Conservation (phyloP, 2,329 filamentous ascomycete species). For the Catunica adiposa region DNA sequence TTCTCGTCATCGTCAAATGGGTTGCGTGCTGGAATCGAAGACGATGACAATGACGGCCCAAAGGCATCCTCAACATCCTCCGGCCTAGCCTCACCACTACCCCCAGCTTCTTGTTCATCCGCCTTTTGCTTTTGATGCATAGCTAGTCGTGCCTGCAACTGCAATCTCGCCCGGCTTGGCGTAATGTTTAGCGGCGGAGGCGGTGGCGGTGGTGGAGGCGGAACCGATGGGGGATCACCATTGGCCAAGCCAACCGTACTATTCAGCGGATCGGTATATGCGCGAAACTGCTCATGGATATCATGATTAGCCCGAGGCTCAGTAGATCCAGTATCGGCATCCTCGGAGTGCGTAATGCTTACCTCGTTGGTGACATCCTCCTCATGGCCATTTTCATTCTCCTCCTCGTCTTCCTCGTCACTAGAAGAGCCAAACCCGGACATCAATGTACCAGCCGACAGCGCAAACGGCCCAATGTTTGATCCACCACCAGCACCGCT, state of each 20-base stretch:
- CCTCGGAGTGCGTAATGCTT: conserved; percentile 23
- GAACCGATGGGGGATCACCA: conserved; percentile 38
- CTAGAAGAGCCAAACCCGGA: conserved; percentile 90
- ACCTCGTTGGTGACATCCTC: conserved; percentile 57
- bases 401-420: conserved; percentile 92
- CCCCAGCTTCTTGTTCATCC: conserved; percentile 17
- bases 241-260: conserved; percentile 24
- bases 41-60: conserved; percentile 10
- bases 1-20: conserved; percentile 41
- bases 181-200: conserved; percentile 69
- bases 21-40: conserved; percentile 22
- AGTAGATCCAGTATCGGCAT: neutral
- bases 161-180: conserved; percentile 70
- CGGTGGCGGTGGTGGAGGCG: conserved; percentile 45
- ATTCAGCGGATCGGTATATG: conserved; percentile 40
- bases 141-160: conserved; percentile 75
- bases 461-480: conserved; percentile 49
- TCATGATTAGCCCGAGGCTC: conserved; percentile 2
- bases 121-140: conserved; percentile 51
- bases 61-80: conserved; percentile 22
- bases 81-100: conserved; percentile 26
- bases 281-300: conserved; percentile 33
- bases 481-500: conserved; percentile 17
- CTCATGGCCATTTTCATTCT: conserved; percentile 63
- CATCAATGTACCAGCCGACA: conserved; percentile 58